Conservation (phyloP, 345 rosid species). For the Eucalyptus polybractea region DNA sequence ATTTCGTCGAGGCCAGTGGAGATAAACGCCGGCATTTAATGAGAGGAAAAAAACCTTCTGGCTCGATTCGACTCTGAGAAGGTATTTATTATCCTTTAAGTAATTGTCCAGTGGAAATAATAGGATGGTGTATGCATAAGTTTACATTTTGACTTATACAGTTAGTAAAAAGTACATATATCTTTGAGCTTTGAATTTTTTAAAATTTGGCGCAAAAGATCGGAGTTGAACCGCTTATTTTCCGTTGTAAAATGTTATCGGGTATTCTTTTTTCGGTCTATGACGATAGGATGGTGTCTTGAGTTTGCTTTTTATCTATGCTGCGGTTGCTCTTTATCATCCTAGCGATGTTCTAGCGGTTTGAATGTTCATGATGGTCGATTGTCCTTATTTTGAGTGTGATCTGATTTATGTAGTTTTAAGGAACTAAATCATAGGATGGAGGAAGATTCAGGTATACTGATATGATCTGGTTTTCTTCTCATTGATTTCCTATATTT, state of each 20-base stretch:
- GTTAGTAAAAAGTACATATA: background rate
- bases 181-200: background rate
- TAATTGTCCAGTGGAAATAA: background rate
- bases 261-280: background rate
- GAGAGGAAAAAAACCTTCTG: background rate
- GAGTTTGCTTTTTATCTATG: background rate
- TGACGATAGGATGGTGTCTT: background rate
- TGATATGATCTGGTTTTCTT: background rate
- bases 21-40: background rate
- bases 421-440: background rate
- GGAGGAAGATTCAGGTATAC: background rate
- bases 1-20: background rate
- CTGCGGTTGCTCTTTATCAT: too few species aligned
- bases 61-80: background rate
- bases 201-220: background rate
- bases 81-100: background rate
- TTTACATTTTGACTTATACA: background rate
- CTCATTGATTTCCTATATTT: background rate
- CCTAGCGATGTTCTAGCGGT: background rate
- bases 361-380: background rate
- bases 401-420: background rate
- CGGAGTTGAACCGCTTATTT: background rate
- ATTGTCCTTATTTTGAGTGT: background rate
- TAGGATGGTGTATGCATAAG: background rate
- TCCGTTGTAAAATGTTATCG: too few species aligned